Base-by-base conservation (phyloP, 495 filamentous ascomycete species). In the Lichenothelia convexa region DNA sequence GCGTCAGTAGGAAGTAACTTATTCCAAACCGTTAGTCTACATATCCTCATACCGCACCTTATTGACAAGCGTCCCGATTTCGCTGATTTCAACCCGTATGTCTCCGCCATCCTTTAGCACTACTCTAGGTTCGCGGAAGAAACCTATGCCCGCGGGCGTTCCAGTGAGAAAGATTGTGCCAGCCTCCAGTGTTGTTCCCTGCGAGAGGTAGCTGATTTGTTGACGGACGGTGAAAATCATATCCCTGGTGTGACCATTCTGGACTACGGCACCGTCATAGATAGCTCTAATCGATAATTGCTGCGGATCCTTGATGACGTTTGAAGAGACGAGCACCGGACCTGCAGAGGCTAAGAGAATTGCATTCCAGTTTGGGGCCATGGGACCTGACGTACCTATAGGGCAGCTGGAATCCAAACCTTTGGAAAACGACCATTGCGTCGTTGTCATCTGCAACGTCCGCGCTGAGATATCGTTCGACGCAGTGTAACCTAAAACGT, bases 351-450 rank as follows among this genome's bases (percentile, higher is more conserved):
- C 18, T 47, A 26, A 4, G 44, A 31, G 9, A 18, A 30, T 42
- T 12, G 8, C 20, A 9, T 15, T 17, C 9, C 32, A 20, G 0
- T n/a, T 18, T 12, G 17, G 18, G 5, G 22, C 3, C 4, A 5
- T 9, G 9, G 8, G 31, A 8, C 33, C 11, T 3, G 11, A 37
- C 44, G 38, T 35, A 51, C 56, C 55, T 12, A 59, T 41, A 2
- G 56, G 54, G 24, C 50, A 59, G 32, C 47, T 54, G 11, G 44
- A 44, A 42, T 60, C 57, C 12, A 58, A 44, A n/a, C 59, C 62
- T 30, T 65, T 65, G 1, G 57, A 58, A 32, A 62, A 64, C 5
- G 47, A 50, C 61, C 60, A 63, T 35, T 66, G 61, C 0, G 43
- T 18, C 0, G 40, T 59, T 9, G 44, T 16, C 21, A 53, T 34